Percentiles rank a stretch among this genome's conserved stretches.
Evolutionary conservation across 1,139 yeast species (phyloP).

Genomic region (Candida tropicalis): DNA sequence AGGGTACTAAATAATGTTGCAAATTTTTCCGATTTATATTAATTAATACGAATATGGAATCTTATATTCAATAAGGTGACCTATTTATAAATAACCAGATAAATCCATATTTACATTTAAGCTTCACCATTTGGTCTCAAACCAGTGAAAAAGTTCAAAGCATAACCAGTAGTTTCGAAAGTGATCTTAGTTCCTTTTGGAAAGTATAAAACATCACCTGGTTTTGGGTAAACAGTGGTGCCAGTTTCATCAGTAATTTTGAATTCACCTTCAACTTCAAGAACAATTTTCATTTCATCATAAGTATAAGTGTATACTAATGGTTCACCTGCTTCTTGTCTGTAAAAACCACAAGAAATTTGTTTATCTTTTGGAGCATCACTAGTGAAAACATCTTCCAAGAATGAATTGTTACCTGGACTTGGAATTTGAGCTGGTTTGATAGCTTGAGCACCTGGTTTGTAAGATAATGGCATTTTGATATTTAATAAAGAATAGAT

Average conservation of each 20-base stretch:
- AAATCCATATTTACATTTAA: slow-evolving; percentile 12
- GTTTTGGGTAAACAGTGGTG: slow-evolving; percentile 53
- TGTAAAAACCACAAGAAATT: slow-evolving; percentile 67
- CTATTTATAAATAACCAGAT: too few species aligned
- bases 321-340: slow-evolving; percentile 66
- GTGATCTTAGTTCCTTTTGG: slow-evolving; percentile 68
- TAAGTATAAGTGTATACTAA: slow-evolving; percentile 64
- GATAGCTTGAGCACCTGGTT: slow-evolving; percentile 56
- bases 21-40: too few species aligned
- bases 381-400: slow-evolving; percentile 64
- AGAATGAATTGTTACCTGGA: slow-evolving; percentile 63
- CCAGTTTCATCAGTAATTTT: slow-evolving; percentile 65
- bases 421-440: slow-evolving; percentile 62
- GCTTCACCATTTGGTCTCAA: slow-evolving; percentile 51
- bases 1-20: not conserved
- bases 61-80: too few species aligned
- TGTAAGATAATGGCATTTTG: slow-evolving; percentile 48
- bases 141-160: slow-evolving; percentile 66
- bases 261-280: slow-evolving; percentile 68
- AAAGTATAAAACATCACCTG: slow-evolving; percentile 72
- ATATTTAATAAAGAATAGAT: too few species aligned
- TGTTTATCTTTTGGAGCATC: slow-evolving; percentile 60
- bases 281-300: slow-evolving; percentile 71
- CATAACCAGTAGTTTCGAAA: slow-evolving; percentile 66
- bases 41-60: too few species aligned